Evolutionary conservation across 1,284 basidiomycete genomes (phyloP).

Genomic region (Cutaneotrichosporon sp.): DNA sequence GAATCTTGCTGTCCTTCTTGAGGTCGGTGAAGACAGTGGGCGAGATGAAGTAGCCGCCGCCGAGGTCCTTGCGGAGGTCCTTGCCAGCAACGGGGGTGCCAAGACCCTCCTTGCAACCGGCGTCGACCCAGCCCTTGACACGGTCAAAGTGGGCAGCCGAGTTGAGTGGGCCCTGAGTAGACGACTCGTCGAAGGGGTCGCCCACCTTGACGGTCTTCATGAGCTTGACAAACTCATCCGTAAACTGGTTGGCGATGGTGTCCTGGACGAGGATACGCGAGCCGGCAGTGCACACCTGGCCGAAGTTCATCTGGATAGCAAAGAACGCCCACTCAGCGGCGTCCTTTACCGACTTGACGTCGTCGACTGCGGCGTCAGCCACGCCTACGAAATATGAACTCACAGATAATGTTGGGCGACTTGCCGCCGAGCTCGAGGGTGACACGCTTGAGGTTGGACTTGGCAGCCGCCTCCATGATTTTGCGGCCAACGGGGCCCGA

Average conservation of each 20-base stretch:
- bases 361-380: constrained; percentile 14
- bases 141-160: constrained; percentile 81
- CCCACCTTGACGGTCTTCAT: constrained; percentile 64
- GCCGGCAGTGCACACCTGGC: constrained; percentile 21
- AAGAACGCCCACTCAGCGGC: constrained; percentile 26
- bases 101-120: constrained; percentile 81
- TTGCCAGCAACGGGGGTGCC: constrained; percentile 70
- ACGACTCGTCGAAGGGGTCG: constrained; percentile 64
- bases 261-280: constrained; percentile 71
- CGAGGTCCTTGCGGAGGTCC: constrained; percentile 12
- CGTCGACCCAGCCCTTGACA: constrained; percentile 82
- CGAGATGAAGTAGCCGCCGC: constrained; percentile 29
- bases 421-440: constrained; percentile 53
- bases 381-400: neutral
- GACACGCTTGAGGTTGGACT: constrained; percentile 67
- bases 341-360: constrained; percentile 18
- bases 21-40: constrained; percentile 46
- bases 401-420: constrained; percentile 22
- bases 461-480: constrained; percentile 73
- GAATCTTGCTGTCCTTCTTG: constrained; percentile 32
- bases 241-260: constrained; percentile 70
- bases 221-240: constrained; percentile 60
- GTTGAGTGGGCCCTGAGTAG: constrained; percentile 72
- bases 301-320: constrained; percentile 12
- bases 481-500: constrained; percentile 71